Conservation (phyloP, 1,139 yeast genomes). For the Protomyces pachydermus region DNA sequence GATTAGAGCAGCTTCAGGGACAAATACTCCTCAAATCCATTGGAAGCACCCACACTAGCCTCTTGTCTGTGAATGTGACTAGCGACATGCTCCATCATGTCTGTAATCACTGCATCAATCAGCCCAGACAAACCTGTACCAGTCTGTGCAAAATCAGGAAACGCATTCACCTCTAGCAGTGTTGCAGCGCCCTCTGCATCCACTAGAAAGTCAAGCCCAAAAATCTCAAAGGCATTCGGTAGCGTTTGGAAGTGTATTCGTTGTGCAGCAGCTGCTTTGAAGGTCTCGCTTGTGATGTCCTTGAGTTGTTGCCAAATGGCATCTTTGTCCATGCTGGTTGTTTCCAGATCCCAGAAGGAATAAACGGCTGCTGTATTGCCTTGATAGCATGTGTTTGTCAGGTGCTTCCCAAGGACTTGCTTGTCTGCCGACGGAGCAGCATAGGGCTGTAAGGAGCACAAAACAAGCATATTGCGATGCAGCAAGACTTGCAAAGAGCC, state of each 20-base stretch:
- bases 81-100: slow-evolving; percentile 34
- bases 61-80: neutral
- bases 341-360: slow-evolving; percentile 59
- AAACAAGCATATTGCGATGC: slow-evolving; percentile 67
- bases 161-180: slow-evolving; percentile 81
- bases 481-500: slow-evolving; percentile 76
- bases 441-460: slow-evolving; percentile 65
- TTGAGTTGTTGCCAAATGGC: slow-evolving; percentile 54
- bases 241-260: slow-evolving; percentile 85
- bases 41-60: neutral
- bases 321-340: slow-evolving; percentile 44
- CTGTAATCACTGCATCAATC: slow-evolving; percentile 44
- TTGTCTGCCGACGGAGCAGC: slow-evolving; percentile 41
- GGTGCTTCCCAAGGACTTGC: slow-evolving; percentile 58
- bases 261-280: slow-evolving; percentile 79
- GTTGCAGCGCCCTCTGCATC: slow-evolving; percentile 52
- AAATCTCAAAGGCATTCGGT: slow-evolving; percentile 74
- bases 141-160: slow-evolving; percentile 95
- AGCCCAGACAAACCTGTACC: slow-evolving; percentile 66
- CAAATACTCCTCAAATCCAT: neutral
- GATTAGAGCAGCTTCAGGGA: neutral
- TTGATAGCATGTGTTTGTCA: slow-evolving; percentile 91
- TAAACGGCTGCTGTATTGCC: slow-evolving; percentile 52
- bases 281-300: slow-evolving; percentile 62
- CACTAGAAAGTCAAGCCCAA: slow-evolving; percentile 81